These are phyloP conservation scores for Xylaria sp. DNA, from an alignment of 2,329 filamentous ascomycete species.

Conservation along the genomic window DNA sequence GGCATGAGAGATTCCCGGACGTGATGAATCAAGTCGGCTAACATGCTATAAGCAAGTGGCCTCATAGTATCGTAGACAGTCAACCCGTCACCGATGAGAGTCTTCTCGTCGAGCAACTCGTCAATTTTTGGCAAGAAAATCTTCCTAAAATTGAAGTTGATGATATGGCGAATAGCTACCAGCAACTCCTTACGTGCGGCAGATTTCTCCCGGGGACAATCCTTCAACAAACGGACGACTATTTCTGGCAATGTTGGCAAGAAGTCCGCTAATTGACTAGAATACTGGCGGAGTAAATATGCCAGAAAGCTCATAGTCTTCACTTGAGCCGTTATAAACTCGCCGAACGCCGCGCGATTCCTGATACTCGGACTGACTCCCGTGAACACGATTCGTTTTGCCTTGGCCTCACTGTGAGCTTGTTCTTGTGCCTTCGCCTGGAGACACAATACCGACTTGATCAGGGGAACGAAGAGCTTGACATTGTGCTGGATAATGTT, in stretches of 20 bases:
- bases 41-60: conserved; percentile 94
- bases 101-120: conserved; percentile 87
- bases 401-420: conserved; percentile 79
- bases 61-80: conserved; percentile 97
- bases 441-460: conserved; percentile 81
- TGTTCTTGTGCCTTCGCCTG: conserved; percentile 91
- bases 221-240: conserved; percentile 83
- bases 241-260: conserved; percentile 79
- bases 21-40: conserved; percentile 96
- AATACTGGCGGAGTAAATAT: conserved; percentile 83
- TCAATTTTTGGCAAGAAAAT: conserved; percentile 95
- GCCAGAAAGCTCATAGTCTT: conserved; percentile 99
- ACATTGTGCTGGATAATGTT: conserved; percentile 76
- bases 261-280: conserved; percentile 82
- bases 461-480: conserved; percentile 84
- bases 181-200: conserved; percentile 89
- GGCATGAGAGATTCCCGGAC: conserved; percentile 83
- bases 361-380: conserved; percentile 91
- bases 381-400: conserved; percentile 76
- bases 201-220: conserved; percentile 92
- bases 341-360: conserved; percentile 88
- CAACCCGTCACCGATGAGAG: conserved; percentile 88
- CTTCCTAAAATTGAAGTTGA: conserved; percentile 96
- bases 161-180: conserved; percentile 95
- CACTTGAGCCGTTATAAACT: conserved; percentile 96